Conservation (phyloP, 1,139 yeast genomes). For the Hyphopichia wangnamkhiaoensis region DNA sequence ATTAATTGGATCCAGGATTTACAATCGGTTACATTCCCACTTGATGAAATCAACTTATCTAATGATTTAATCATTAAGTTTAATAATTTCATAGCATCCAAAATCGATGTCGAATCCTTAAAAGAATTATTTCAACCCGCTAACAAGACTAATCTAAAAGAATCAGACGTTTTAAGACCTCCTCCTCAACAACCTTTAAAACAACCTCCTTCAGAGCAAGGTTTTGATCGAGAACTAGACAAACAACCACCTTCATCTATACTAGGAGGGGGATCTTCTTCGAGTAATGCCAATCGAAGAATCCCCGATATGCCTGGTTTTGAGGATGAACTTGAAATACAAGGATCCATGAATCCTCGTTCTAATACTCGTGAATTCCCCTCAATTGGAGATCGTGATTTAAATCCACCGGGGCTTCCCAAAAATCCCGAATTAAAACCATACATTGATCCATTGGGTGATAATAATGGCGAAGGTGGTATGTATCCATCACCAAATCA, state of each 20-base stretch:
- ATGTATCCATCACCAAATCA: conserved; percentile 56
- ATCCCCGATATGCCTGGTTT: conserved; percentile 52
- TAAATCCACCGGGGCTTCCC: conserved; percentile 50
- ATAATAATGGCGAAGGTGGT: conserved; percentile 38
- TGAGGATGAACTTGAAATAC: conserved; percentile 57
- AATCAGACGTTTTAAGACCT: background rate
- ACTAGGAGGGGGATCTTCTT: background rate
- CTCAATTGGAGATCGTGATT: conserved; percentile 50
- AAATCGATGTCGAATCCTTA: background rate
- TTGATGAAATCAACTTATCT: conserved; percentile 24
- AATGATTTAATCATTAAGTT: conserved; percentile 24
- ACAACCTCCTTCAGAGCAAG: background rate
- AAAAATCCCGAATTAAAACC: conserved; percentile 45
- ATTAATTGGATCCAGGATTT: conserved; percentile 27
- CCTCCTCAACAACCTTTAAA: background rate
- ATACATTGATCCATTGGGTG: conserved; percentile 29
- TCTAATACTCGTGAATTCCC: conserved; percentile 19
- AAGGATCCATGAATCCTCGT: conserved; percentile 9
- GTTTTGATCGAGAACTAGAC: background rate
- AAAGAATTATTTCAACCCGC: background rate
- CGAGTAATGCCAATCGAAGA: conserved; percentile 3
- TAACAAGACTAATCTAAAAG: background rate
- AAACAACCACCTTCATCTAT: background rate
- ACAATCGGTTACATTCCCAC: conserved; percentile 22
- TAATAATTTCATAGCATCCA: conserved; percentile 12